A percentile compares a stretch with the other conserved stretches of the same genome.
Conservation (phyloP, 257 asterid genomes). For the Solanum chiquidenum region DNA sequence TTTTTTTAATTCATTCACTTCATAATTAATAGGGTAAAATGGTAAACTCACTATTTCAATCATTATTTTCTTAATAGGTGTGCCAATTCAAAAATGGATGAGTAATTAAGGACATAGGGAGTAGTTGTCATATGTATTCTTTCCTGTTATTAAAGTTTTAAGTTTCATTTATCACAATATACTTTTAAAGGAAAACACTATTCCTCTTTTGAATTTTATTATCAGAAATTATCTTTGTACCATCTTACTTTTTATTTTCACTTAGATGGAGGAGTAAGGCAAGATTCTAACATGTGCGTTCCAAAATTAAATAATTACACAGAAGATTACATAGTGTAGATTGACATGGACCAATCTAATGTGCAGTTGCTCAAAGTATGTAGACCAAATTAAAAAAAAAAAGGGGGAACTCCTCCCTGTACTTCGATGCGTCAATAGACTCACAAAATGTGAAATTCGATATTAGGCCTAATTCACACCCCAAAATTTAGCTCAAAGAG, state of each 20-base stretch:
- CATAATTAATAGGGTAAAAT: too few species aligned
- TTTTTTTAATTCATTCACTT: too few species aligned
- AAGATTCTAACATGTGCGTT: background rate
- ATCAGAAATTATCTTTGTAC: background rate
- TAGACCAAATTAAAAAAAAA: too few species aligned
- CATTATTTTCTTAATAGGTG: too few species aligned
- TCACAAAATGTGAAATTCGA: background rate
- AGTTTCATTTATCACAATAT: background rate
- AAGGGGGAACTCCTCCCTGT: background rate
- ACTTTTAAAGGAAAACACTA: background rate
- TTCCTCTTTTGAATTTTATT: too few species aligned
- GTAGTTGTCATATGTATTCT: background rate
- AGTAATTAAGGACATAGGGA: too few species aligned
- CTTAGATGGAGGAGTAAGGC: background rate
- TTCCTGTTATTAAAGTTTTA: background rate
- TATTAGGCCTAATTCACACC: too few species aligned
- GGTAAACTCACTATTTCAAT: too few species aligned
- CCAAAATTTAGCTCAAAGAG: too few species aligned
- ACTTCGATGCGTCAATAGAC: background rate
- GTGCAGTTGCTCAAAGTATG: background rate
- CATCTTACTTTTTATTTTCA: background rate
- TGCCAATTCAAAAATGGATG: too few species aligned
- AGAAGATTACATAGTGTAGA: background rate
- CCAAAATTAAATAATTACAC: background rate
- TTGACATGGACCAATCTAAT: background rate